Base-by-base conservation (phyloP, 1,139 yeast species). In the Kodamaea derodonti region DNA sequence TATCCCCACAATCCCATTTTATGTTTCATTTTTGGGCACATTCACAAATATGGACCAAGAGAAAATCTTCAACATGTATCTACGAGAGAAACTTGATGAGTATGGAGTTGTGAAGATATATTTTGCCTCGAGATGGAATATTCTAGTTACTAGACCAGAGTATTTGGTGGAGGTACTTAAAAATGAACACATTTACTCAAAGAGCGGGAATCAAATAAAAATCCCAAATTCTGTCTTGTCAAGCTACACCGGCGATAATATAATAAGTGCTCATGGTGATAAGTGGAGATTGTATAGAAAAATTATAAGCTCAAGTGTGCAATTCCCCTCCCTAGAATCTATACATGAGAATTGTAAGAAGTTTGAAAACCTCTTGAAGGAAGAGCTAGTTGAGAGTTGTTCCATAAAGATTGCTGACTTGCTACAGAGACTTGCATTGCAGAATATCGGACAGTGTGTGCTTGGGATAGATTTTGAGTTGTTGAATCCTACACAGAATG, bases 41-140 rank as follows among this genome's bases (percentile, higher is more conserved):
- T 56, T 66, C 25, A 64, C 72, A 2, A 48, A 51, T 2, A 50
- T 72, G 41, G 84, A 78, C 46, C 84, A 78, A 44, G 51, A 58
- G 22, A 64, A 74, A 27, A 61, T 78, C 9, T 78, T 61, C 48
- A 54, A 69, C 8, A 32, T 16, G 15, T 51, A 40, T 32, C 42
- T 48, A 32, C 33, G 48, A 12, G 42, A 38, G 7, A 49, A 51
- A 34, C 32, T 52, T 30, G 54, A 51, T 30, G 39, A 37, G 15
- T 58, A 71, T 46, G 84, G 84, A 0, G 82, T 82, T 0, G 84
- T 72, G 0, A 77, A 77, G 46, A 61, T 77, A 7, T 78, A 71
- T 47, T 78, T 78, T 60, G 84, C 78, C 4, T 74, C 80, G 2
- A 62, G 80, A 37, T 78, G 84, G 84, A 78, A 78, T 45, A 68